Percentiles rank a stretch among this genome's conserved stretches.
Conservation (phyloP, 768 basidiomycete genomes). For the Trametes cingulata region DNA sequence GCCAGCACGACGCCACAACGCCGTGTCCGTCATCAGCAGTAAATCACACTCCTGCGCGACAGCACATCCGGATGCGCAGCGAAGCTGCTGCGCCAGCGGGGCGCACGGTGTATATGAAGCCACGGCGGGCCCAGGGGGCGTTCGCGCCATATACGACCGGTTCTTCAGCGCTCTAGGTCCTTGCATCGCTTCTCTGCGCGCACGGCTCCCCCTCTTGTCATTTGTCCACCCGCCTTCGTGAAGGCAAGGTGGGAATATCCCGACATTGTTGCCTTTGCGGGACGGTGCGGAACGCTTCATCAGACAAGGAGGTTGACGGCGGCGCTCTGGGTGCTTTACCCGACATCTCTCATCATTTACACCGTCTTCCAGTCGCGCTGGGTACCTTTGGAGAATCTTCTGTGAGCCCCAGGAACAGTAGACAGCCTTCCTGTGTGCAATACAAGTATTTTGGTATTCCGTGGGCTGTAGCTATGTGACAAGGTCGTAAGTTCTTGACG, state of each 20-base stretch:
- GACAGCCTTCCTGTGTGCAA: neutral
- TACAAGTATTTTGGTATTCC: neutral
- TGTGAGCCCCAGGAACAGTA: neutral
- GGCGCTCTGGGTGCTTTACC: neutral
- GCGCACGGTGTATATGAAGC: neutral
- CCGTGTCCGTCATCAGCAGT: neutral
- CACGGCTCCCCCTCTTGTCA: neutral
- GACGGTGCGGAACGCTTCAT: neutral
- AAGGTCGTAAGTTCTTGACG: neutral
- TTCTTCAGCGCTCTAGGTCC: constrained; percentile 12
- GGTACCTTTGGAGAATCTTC: constrained; percentile 1
- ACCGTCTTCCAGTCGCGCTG: neutral
- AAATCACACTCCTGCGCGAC: constrained; percentile 10
- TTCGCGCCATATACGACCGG: constrained; percentile 8
- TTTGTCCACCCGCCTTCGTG: neutral
- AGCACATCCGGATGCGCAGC: neutral
- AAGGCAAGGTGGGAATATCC: neutral
- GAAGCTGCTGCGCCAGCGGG: neutral
- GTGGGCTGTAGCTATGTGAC: neutral
- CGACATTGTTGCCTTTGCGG: neutral
- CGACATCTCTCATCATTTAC: constrained; percentile 11
- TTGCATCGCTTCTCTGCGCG: neutral
- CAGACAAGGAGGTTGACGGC: constrained; percentile 1
- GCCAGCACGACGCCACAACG: constrained; percentile 1
- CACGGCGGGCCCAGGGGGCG: neutral